phyloP scores from a whole-genome alignment of 768 basidiomycete genomes.

The Termitomyces sp. region DNA sequence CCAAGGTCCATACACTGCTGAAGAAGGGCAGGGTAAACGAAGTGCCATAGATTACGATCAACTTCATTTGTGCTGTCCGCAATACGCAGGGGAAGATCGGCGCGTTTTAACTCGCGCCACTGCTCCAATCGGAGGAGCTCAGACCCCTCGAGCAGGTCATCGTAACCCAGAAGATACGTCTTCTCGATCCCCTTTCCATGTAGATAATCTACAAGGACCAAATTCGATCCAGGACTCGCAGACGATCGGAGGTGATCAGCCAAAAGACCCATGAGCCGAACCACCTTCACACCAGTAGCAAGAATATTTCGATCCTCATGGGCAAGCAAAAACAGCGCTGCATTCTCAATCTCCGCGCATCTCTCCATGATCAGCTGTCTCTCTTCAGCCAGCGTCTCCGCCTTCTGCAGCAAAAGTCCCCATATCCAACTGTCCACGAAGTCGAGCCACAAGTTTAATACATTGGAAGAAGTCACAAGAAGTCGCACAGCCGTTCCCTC shows the following conservation, averaged over 20 bases:
- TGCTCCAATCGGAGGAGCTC: constrained; percentile 60
- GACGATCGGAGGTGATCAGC: constrained; percentile 36
- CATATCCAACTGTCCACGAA: constrained; percentile 68
- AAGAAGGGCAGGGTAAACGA: constrained; percentile 63
- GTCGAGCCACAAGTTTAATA: constrained; percentile 70
- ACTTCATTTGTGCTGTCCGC: constrained; percentile 65
- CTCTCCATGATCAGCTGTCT: constrained; percentile 39
- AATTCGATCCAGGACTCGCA: constrained; percentile 21
- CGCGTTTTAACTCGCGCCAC: constrained; percentile 54
- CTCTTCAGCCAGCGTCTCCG: constrained; percentile 36
- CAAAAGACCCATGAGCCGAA: constrained; percentile 53
- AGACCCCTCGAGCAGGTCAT: constrained; percentile 58
- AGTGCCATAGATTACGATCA: constrained; percentile 72
- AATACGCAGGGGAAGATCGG: constrained; percentile 59
- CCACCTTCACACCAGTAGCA: constrained; percentile 55
- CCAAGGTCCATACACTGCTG: constrained; percentile 48
- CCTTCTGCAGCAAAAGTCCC: constrained; percentile 35
- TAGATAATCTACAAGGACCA: constrained; percentile 47
- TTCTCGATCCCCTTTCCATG: constrained; percentile 43
- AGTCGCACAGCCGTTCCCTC: constrained; percentile 62
- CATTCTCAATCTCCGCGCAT: constrained; percentile 63
- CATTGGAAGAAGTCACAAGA: constrained; percentile 58
- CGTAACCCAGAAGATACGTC: constrained; percentile 53
- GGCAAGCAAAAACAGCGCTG: constrained; percentile 69
- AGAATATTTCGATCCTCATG: constrained; percentile 48